phyloP scores from a whole-genome alignment of 176 grass and related monocot species.

The Oryza meridionalis region DNA sequence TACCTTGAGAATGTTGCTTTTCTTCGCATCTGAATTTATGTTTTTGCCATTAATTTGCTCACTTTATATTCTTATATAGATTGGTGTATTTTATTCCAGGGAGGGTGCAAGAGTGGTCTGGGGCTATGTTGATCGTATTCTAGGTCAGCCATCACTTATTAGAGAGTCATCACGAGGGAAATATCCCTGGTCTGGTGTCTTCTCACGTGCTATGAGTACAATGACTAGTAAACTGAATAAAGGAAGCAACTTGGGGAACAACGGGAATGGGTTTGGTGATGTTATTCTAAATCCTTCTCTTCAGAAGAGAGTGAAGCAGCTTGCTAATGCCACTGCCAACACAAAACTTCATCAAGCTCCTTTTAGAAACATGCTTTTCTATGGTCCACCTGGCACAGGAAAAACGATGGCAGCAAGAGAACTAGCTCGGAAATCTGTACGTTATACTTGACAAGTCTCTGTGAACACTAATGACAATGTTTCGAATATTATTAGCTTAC shows the following conservation, averaged over 20 bases:
- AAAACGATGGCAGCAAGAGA: constrained; percentile 98
- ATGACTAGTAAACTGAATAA: constrained; percentile 70
- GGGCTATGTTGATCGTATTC: constrained; percentile 98
- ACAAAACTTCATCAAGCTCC: constrained; percentile 97
- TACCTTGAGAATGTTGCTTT: constrained; percentile 6
- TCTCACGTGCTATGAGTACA: constrained; percentile 63
- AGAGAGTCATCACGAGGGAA: constrained; percentile 95
- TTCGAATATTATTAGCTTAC: neutral
- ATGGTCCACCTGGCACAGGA: constrained; percentile 96
- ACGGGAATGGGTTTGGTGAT: constrained; percentile 92
- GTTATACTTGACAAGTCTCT: constrained; percentile 24
- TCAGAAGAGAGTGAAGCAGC: constrained; percentile 86
- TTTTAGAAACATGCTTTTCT: constrained; percentile 99
- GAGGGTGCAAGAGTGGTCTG: constrained; percentile 96
- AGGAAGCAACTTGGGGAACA: constrained; percentile 56
- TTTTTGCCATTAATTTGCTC: neutral
- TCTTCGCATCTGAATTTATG: neutral
- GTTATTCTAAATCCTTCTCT: constrained; percentile 96
- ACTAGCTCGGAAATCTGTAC: constrained; percentile 84
- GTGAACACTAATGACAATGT: constrained; percentile 17
- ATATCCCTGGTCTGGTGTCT: constrained; percentile 86
- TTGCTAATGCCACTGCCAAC: constrained; percentile 91
- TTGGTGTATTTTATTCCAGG: constrained; percentile 51
- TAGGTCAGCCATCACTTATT: constrained; percentile 95
- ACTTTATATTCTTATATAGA: constrained; percentile 15